phyloP scores from a whole-genome alignment of 2,329 filamentous ascomycete species.

The Shiraia bambusicola region DNA sequence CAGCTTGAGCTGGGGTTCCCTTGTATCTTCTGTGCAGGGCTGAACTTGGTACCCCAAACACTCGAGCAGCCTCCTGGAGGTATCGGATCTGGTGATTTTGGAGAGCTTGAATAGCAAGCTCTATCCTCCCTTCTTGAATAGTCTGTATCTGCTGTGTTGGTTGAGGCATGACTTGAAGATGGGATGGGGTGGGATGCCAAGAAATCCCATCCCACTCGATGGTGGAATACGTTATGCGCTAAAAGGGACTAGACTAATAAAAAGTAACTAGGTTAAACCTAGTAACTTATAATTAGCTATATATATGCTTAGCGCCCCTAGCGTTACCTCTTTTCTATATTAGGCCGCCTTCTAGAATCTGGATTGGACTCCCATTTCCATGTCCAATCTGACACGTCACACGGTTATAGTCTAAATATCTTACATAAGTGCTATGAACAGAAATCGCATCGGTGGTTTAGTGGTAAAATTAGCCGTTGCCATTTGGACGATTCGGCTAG shows the following conservation, averaged over 20 bases:
- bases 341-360: too few relatives aligned
- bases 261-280: too few relatives aligned
- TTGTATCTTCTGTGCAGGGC: slow-evolving; percentile 1
- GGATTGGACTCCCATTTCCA: too few relatives aligned
- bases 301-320: too few relatives aligned
- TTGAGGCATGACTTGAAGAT: background rate
- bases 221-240: too few relatives aligned
- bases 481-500: slow-evolving; percentile 19
- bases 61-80: background rate
- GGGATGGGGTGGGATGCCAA: background rate
- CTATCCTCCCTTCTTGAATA: background rate
- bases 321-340: too few relatives aligned
- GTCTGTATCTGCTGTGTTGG: background rate
- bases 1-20: background rate
- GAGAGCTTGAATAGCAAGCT: background rate
- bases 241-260: too few relatives aligned
- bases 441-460: slow-evolving; percentile 33
- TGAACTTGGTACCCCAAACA: background rate
- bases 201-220: too few relatives aligned
- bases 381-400: too few relatives aligned
- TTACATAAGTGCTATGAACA: too few relatives aligned
- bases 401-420: too few relatives aligned
- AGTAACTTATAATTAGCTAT: too few relatives aligned
- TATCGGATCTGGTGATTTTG: background rate
- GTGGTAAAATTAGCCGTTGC: slow-evolving; percentile 34